These are phyloP conservation scores for Aspergillus piperis DNA, from an alignment of 2,329 filamentous ascomycete genomes.

Conservation along the genomic window DNA sequence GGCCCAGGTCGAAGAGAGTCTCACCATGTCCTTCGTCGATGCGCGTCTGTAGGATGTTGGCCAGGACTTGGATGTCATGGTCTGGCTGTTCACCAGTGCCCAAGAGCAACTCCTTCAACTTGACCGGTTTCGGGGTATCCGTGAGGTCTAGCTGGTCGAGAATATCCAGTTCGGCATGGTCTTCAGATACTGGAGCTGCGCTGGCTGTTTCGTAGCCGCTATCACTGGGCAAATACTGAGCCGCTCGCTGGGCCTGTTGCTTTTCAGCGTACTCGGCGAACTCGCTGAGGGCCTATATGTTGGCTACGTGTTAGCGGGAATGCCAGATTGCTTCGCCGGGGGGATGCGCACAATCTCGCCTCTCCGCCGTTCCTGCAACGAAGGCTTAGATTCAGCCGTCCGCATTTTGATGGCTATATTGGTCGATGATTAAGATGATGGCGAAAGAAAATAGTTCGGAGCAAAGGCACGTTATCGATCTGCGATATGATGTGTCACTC, in stretches of 20 bases:
- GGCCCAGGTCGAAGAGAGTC: conserved; percentile 85
- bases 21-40: conserved; percentile 85
- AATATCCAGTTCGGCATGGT: conserved; percentile 87
- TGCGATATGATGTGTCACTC: conserved; percentile 5
- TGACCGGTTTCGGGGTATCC: conserved; percentile 66
- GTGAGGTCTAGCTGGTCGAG: conserved; percentile 75
- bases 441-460: neutral
- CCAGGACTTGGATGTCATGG: conserved; percentile 63
- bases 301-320: conserved; percentile 11
- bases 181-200: conserved; percentile 50
- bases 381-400: conserved; percentile 55
- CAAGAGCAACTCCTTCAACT: conserved; percentile 75
- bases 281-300: conserved; percentile 74
- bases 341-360: conserved; percentile 71
- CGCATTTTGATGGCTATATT: conserved; percentile 29
- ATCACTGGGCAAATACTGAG: conserved; percentile 42
- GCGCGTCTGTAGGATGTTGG: conserved; percentile 65
- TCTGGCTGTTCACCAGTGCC: conserved; percentile 55
- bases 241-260: conserved; percentile 67
- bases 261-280: conserved; percentile 98
- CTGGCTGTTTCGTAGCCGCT: conserved; percentile 44
- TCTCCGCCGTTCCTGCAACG: conserved; percentile 76
- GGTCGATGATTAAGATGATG: neutral
- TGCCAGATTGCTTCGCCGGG: conserved; percentile 3
- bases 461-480: conserved; percentile 2